Percentiles rank a stretch among this genome's conserved stretches.
phyloP scores from a whole-genome alignment of 257 asterid genomes.

The Craterostigma plantagineum region DNA sequence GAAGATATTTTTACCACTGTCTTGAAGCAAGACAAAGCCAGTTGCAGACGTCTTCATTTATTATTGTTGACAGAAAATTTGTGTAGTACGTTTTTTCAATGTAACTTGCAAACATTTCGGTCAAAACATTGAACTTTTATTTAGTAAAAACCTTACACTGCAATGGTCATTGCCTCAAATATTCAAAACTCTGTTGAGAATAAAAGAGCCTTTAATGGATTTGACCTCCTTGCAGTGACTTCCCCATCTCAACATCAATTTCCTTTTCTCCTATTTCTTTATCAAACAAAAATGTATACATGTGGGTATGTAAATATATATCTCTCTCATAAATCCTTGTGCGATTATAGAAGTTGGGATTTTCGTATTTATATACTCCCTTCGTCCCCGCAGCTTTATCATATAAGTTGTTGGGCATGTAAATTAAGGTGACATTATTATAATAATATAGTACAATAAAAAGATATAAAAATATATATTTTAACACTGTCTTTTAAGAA shows the following conservation, averaged over 20 bases:
- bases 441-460: no score
- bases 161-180: constrained; percentile 2
- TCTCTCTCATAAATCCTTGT: no score
- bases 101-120: constrained; percentile 11
- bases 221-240: constrained; percentile 9
- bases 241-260: constrained; percentile 3
- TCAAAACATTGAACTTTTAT: constrained; percentile 13
- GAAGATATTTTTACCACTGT: constrained; percentile 7
- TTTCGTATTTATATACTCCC: no score
- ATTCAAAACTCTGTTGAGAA: constrained; percentile 4
- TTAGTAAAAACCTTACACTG: constrained; percentile 3
- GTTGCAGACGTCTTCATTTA: constrained; percentile 33
- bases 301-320: no score
- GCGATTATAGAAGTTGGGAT: no score
- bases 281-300: no score
- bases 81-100: constrained; percentile 16
- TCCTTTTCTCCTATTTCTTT: background rate
- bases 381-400: no score
- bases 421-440: no score
- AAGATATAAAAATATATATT: no score
- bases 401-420: no score
- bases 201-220: constrained; percentile 9
- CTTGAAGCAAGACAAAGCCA: constrained; percentile 15
- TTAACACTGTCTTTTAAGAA: no score
- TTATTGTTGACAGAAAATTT: constrained; percentile 17